Conservation (phyloP, 2,329 filamentous ascomycete species). For the Magnaporthiopsis incrustans region DNA sequence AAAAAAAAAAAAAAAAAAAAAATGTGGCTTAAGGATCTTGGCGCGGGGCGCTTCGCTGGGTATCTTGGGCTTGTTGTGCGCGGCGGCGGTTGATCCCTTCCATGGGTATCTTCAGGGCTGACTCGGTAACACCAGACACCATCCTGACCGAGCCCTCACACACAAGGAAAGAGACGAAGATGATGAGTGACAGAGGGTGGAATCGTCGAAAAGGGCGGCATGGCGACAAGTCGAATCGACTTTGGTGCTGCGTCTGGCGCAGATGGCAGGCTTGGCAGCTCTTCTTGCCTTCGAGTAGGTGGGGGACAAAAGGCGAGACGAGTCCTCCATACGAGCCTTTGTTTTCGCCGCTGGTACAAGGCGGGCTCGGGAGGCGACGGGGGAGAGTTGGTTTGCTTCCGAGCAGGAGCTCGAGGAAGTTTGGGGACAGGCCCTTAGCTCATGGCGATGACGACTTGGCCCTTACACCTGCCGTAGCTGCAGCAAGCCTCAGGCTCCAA, state of each 20-base stretch:
- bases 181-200: not conserved
- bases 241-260: not conserved
- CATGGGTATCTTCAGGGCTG: not conserved
- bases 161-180: not conserved
- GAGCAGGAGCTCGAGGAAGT: not conserved
- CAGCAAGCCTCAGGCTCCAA: conserved; percentile 43
- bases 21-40: not conserved
- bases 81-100: not conserved
- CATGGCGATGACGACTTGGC: conserved; percentile 40
- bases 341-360: not conserved
- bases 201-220: not conserved
- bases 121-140: not conserved
- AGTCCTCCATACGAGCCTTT: not conserved
- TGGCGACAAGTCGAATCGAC: not conserved
- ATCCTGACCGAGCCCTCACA: not conserved
- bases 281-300: not conserved
- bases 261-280: too few relatives aligned
- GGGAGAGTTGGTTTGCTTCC: not conserved
- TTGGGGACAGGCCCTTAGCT: conserved; percentile 16
- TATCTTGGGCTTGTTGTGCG: not conserved
- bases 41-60: not conserved
- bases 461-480: conserved; percentile 44
- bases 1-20: too few relatives aligned
- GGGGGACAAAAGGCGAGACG: not conserved
- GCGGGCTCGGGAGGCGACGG: not conserved